Base-by-base conservation (phyloP, 768 basidiomycete species). In the Tylopilus intermedius region DNA sequence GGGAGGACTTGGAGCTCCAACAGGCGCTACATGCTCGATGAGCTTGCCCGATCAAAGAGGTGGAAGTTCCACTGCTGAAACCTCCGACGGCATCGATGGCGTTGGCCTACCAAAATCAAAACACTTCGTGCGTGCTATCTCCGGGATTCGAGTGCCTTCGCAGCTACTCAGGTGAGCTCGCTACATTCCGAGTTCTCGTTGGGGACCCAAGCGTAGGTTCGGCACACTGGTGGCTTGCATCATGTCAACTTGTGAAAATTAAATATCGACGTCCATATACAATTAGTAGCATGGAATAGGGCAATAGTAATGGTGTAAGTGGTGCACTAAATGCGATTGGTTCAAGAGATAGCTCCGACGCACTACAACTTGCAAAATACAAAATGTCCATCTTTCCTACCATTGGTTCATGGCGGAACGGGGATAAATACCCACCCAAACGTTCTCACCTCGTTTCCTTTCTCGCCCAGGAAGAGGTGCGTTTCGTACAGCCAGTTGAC, bases 401-500 rank as follows among this genome's bases (percentile, higher is more conserved):
- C 8, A n/a, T 7, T 38, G n/a, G 4, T 10, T 40, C 21, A 40
- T 5, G 41, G 32, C 27, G 50, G 21, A 21, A 59, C 55, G 14
- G 67, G 67, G 49, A 82, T 58, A 57, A 83, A 84, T 1, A 83
- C 77, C 83, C 82, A 84, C 33, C 82, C 82, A 63, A 82, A 83
- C 4, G 72, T 72, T 58, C 79, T 72, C 33, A 83, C 79, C 62
- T 83, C 78, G 38, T 74, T 75, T 0, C 81, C 81, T 50, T 76
- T 77, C 45, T 74, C 74, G 33, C 80, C 81, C 45, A 86, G 77
- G 60, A 78, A 84, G 41, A 82, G 60, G 53, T 83, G 77, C 0
- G 79, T 82, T 65, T 84, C 81, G 58, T 84, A 86, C 33, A 75
- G 54, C 83, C 83, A 85, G 58, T 84, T 77, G n/a, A 81, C 58